Evolutionary conservation across 345 rosid species (phyloP).

Genomic region (Noccaea bulbosa): DNA sequence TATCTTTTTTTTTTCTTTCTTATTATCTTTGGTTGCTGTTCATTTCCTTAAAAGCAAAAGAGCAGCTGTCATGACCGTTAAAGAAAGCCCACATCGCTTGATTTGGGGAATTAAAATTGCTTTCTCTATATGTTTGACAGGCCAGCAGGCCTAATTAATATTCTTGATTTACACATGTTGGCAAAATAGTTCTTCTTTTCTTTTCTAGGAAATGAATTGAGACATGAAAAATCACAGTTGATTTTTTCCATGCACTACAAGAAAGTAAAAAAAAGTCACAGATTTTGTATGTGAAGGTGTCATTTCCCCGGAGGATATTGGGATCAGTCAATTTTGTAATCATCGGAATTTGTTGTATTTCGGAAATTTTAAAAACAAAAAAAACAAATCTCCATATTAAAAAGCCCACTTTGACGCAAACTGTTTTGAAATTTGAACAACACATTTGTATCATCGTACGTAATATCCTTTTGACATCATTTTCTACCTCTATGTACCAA

Average conservation of each 20-base stretch:
- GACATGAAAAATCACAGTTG: no score
- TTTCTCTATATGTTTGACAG: background rate
- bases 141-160: no score
- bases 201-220: background rate
- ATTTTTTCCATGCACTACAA: no score
- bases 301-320: no score
- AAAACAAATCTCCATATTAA: no score
- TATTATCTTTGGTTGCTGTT: background rate
- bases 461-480: background rate
- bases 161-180: background rate
- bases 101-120: background rate
- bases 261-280: background rate
- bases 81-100: conserved; percentile 3
- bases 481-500: background rate
- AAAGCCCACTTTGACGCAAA: no score
- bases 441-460: no score
- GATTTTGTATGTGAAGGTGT: no score
- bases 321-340: no score
- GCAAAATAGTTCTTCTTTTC: background rate
- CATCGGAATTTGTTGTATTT: no score
- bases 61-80: background rate
- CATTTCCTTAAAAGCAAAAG: background rate
- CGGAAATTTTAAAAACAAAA: no score
- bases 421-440: no score
- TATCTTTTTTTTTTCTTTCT: background rate